phyloP scores from a whole-genome alignment of 192 early-diverging fungal species.

The Neocallimastix lanati region DNA sequence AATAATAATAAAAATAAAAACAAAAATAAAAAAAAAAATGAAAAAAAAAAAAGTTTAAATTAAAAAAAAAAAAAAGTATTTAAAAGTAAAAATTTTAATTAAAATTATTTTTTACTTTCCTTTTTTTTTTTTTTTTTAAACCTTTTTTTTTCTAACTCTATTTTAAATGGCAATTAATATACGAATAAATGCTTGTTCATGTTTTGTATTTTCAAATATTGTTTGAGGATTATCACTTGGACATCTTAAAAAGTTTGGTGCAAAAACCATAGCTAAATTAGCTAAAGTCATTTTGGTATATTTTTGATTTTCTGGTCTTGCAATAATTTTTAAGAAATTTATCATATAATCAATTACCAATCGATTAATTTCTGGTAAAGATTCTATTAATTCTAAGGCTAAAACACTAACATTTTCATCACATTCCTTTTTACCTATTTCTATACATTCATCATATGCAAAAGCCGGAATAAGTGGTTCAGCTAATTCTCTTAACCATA shows the following conservation, averaged over 20 bases:
- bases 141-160: not conserved
- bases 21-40: too few relatives aligned
- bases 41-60: too few relatives aligned
- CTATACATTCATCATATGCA: constrained; percentile 60
- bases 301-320: constrained; percentile 42
- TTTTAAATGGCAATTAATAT: not conserved
- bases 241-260: constrained; percentile 76
- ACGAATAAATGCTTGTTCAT: not conserved
- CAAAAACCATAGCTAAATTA: constrained; percentile 92
- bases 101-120: not conserved
- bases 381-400: constrained; percentile 23
- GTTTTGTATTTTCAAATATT: constrained; percentile 28
- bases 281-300: constrained; percentile 71
- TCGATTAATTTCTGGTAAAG: constrained; percentile 38
- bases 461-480: constrained; percentile 72
- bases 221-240: constrained; percentile 42
- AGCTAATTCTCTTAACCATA: constrained; percentile 83
- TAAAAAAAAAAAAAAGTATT: too few relatives aligned
- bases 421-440: constrained; percentile 23
- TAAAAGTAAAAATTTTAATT: too few relatives aligned
- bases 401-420: constrained; percentile 7
- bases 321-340: constrained; percentile 61
- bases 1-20: too few relatives aligned
- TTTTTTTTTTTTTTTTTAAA: not conserved
- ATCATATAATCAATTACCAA: constrained; percentile 58